phyloP scores from a whole-genome alignment of 768 basidiomycete species.

The Chlorophyllum brunneum region DNA sequence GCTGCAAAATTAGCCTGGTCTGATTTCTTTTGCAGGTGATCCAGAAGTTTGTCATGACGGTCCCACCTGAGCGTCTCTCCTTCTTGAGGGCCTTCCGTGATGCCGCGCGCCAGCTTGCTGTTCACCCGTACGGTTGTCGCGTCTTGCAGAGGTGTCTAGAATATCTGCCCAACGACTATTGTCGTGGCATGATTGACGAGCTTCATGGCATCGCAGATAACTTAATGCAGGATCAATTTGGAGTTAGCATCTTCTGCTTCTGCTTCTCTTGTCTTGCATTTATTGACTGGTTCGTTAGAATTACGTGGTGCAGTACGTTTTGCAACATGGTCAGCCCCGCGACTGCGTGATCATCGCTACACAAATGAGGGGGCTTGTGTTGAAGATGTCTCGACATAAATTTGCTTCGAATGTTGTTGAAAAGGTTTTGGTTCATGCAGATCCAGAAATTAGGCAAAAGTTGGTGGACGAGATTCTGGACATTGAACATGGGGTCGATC shows the following conservation, averaged over 20 bases:
- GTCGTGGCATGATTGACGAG: slow-evolving; percentile 75
- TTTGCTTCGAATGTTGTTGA: slow-evolving; percentile 97
- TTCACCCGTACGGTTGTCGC: slow-evolving; percentile 91
- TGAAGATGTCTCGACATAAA: slow-evolving; percentile 81
- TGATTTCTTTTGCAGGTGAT: slow-evolving; percentile 51
- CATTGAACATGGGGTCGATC: slow-evolving; percentile 47
- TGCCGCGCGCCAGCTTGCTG: slow-evolving; percentile 75
- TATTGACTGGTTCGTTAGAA: slow-evolving; percentile 45
- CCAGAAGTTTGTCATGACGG: slow-evolving; percentile 83
- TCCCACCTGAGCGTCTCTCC: slow-evolving; percentile 68
- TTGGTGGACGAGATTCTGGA: slow-evolving; percentile 83
- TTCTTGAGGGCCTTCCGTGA: slow-evolving; percentile 77
- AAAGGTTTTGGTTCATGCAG: slow-evolving; percentile 73
- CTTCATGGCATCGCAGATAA: slow-evolving; percentile 65
- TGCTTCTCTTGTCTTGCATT: neutral
- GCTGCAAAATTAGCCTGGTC: neutral
- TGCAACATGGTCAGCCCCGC: slow-evolving; percentile 70
- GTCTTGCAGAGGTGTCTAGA: slow-evolving; percentile 93
- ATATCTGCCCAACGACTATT: slow-evolving; percentile 66
- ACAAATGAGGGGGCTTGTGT: slow-evolving; percentile 72
- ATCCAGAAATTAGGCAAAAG: slow-evolving; percentile 55
- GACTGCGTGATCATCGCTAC: slow-evolving; percentile 67
- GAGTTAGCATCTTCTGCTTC: slow-evolving; percentile 43
- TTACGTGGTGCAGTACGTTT: slow-evolving; percentile 92
- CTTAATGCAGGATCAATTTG: slow-evolving; percentile 90